Evolutionary conservation across 139 green algal species (phyloP).

Genomic region (Asterochloris sp.): DNA sequence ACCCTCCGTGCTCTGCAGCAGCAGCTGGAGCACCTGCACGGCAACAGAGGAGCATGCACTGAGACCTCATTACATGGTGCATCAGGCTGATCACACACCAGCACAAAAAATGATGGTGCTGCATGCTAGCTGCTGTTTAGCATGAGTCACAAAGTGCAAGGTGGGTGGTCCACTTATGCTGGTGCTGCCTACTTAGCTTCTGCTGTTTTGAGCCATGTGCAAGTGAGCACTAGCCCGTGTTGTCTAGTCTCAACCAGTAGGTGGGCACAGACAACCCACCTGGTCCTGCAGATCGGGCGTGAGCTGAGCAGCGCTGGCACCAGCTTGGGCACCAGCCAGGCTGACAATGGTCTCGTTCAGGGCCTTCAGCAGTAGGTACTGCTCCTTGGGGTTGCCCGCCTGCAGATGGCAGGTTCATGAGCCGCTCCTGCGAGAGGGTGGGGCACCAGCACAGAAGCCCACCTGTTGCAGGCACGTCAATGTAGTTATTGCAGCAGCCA

Average conservation of each 20-base stretch:
- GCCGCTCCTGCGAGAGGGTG: too few species aligned
- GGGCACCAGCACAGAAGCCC: background rate
- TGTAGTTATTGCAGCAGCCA: background rate
- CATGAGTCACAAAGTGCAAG: too few species aligned
- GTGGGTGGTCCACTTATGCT: too few species aligned
- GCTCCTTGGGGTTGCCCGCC: constrained; percentile 35
- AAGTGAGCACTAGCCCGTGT: too few species aligned
- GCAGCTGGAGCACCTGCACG: constrained; percentile 48
- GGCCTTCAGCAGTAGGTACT: constrained; percentile 71
- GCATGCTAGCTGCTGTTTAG: too few species aligned
- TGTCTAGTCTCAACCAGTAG: too few species aligned
- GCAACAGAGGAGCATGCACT: background rate
- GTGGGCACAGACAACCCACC: too few species aligned
- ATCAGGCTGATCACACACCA: background rate
- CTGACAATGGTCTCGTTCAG: constrained; percentile 82
- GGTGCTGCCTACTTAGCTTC: too few species aligned
- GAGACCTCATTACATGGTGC: background rate
- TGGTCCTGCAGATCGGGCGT: too few species aligned
- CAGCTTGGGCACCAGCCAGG: constrained; percentile 14
- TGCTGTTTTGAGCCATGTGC: too few species aligned
- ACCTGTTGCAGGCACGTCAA: background rate
- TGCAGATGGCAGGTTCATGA: constrained; percentile 1
- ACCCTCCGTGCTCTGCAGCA: constrained; percentile 64
- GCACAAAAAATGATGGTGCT: background rate
- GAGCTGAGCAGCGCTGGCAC: too few species aligned